Evolutionary conservation across 2,329 filamentous ascomycete species (phyloP), one percentile per base, ranked within the genome.

Genomic region (Botrytis galanthina): DNA sequence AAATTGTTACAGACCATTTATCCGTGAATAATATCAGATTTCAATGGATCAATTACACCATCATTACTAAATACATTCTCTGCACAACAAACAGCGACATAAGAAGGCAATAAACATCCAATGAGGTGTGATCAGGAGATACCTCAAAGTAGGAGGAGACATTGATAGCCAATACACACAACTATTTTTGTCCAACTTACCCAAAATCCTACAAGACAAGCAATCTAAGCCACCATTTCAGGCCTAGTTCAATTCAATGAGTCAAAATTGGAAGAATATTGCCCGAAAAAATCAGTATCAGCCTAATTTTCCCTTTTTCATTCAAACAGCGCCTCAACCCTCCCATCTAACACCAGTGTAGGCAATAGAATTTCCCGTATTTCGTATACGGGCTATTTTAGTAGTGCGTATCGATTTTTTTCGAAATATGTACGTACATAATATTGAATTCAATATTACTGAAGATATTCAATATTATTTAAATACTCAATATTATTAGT

Each of bases 71-170:
- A 18, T 16, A 16, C 0, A 18, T 29, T 18, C 14, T 54, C 51
- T 14, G 26, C 12, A 54, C 5, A 6, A 29, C 29, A 0, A 29
- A n/a, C 0, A 29, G 14, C 6, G 14, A 29, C n/a, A 29, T 7
- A 1, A 54, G 5, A 16, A 16, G 5, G n/a, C 5, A 5, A 16
- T 4, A 3, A 29, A 54, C 16, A n/a, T 54, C 8, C 14, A 3
- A 29, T 14, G 12, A 8, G 12, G 18, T 1, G 18, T 0, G 29
- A 29, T 54, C 0, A 16, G n/a, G 4, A n/a, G 12, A 8, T 8
- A 18, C 16, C 1, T 8, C n/a, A n/a, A 6, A 14, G 12, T 16
- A 54, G 0, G 26, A 16, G 12, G 6, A 54, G 12, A n/a, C 29
- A 3, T 16, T 5, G 4, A n/a, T 3, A 54, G 26, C 14, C 26